A percentile compares a stretch with the other conserved stretches of the same genome.
Evolutionary conservation across 441 rosid species (phyloP).

Genomic region (Arabidopsis hybrid): DNA sequence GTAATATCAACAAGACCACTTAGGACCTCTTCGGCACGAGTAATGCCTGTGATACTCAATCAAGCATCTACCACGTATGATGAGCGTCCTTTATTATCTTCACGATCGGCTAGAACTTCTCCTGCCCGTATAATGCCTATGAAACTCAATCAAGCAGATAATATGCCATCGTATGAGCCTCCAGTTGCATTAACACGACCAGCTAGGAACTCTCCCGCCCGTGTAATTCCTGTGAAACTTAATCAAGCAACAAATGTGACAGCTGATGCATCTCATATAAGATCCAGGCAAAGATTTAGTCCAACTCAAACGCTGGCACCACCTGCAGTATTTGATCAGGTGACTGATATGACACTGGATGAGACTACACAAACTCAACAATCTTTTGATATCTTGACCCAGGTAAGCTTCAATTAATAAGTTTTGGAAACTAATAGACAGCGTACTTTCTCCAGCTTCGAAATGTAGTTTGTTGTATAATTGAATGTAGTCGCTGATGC

Average conservation of each 20-base stretch:
- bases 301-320: conserved; percentile 34
- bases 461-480: background rate
- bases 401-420: conserved; percentile 31
- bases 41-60: conserved; percentile 29
- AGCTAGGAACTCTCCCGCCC: conserved; percentile 42
- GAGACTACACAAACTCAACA: conserved; percentile 33
- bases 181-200: conserved; percentile 38
- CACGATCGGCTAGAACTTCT: conserved; percentile 37
- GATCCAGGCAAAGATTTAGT: conserved; percentile 33
- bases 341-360: conserved; percentile 37
- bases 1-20: conserved; percentile 22
- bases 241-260: conserved; percentile 31
- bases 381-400: conserved; percentile 16
- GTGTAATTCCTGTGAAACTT: conserved; percentile 26
- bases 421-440: conserved; percentile 11
- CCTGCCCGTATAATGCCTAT: conserved; percentile 28
- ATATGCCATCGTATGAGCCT: conserved; percentile 31
- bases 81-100: conserved; percentile 36
- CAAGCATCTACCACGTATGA: conserved; percentile 29
- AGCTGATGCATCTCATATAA: conserved; percentile 24
- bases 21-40: conserved; percentile 31
- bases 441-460: background rate
- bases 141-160: conserved; percentile 20
- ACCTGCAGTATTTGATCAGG: conserved; percentile 35
- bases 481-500: background rate